phyloP scores from a whole-genome alignment of 495 filamentous ascomycete species.

The Choiromyces venosus region DNA sequence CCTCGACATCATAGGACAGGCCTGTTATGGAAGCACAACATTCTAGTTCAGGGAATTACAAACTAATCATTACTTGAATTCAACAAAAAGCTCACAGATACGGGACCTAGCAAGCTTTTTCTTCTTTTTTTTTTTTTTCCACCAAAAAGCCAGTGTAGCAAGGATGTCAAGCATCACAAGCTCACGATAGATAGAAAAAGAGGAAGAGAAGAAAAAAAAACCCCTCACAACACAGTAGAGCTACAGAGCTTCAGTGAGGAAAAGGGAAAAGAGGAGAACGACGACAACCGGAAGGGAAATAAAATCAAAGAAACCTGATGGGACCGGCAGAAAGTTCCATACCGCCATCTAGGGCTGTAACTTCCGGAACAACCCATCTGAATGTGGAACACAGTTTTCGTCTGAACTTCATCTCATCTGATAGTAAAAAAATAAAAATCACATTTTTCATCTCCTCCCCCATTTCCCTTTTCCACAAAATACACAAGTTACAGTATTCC shows the following conservation, averaged over 20 bases:
- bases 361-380: not conserved
- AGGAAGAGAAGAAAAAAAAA: no score
- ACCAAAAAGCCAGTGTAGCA: not conserved
- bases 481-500: no score
- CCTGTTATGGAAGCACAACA: not conserved
- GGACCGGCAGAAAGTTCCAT: not conserved
- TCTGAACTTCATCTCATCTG: constrained; percentile 2
- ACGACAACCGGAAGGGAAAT: not conserved
- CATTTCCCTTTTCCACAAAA: not conserved
- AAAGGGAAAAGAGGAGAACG: not conserved
- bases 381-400: not conserved
- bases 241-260: not conserved
- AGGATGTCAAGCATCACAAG: not conserved
- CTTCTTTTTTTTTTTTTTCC: no score
- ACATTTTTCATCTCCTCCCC: no score
- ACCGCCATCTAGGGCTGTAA: not conserved
- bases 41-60: not conserved
- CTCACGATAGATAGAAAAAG: not conserved
- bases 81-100: not conserved
- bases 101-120: not conserved
- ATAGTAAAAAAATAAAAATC: no score
- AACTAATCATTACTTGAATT: not conserved
- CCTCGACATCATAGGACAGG: not conserved
- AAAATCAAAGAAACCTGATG: not conserved
- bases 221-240: not conserved